Conservation (phyloP, 2,329 filamentous ascomycete genomes). For the Phialophora verrucosa region DNA sequence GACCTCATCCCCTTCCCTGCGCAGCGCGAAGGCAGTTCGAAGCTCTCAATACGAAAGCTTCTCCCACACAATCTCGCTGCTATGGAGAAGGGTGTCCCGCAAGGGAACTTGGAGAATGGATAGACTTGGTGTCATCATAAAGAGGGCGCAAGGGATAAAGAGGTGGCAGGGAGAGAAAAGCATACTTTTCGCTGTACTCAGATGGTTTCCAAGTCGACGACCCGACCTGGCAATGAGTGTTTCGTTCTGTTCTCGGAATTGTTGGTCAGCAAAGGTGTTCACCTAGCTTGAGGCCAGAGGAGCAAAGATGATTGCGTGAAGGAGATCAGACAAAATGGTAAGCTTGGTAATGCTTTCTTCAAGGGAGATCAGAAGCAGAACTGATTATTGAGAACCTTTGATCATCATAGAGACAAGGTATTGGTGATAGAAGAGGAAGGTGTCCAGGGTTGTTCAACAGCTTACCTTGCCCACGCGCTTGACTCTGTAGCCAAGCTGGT, state of each 20-base stretch:
- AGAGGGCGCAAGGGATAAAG: background rate
- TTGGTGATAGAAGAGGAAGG: background rate
- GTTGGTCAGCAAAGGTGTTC: constrained; percentile 2
- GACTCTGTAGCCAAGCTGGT: background rate
- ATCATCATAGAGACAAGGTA: constrained; percentile 52
- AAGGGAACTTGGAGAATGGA: constrained; percentile 63
- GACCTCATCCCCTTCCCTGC: constrained; percentile 38
- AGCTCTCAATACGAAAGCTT: constrained; percentile 19
- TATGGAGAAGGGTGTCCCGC: constrained; percentile 23
- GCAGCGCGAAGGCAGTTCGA: constrained; percentile 6
- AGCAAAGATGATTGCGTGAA: background rate
- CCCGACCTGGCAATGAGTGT: background rate
- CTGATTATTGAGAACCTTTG: constrained; percentile 58
- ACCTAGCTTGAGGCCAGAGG: no score
- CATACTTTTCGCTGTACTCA: constrained; percentile 2
- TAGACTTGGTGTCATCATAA: constrained; percentile 66
- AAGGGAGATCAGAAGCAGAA: constrained; percentile 67
- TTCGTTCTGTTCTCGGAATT: background rate
- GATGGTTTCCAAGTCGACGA: background rate
- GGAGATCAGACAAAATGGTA: constrained; percentile 56
- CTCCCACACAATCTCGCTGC: constrained; percentile 12
- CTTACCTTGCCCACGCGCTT: background rate
- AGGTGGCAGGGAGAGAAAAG: background rate
- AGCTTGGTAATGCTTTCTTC: constrained; percentile 64
- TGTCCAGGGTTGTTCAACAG: background rate